Percentiles rank a stretch among this genome's conserved stretches.
These are phyloP conservation scores for Kodamaea fukazawae DNA, from an alignment of 805 yeast genomes.

Conservation along the genomic window DNA sequence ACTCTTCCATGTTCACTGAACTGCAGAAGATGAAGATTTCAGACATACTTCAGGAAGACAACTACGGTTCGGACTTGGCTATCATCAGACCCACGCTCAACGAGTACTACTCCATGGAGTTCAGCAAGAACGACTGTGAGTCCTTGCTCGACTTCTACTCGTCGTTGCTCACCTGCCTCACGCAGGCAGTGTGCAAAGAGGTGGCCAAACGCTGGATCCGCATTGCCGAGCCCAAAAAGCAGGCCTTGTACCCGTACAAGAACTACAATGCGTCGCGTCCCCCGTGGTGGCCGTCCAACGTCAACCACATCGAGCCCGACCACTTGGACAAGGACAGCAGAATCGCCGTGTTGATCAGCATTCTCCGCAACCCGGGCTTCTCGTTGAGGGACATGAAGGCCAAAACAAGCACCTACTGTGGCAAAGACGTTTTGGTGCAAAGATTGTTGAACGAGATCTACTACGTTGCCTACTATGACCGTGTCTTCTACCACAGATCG, in stretches of 20 bases:
- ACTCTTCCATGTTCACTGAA: conserved; percentile 1
- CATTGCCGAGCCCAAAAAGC: conserved; percentile 63
- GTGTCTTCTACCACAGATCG: conserved; percentile 14
- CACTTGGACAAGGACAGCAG: conserved; percentile 63
- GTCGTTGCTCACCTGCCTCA: conserved; percentile 17
- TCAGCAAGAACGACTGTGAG: conserved; percentile 1
- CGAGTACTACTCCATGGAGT: neutral
- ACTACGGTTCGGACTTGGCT: conserved; percentile 2
- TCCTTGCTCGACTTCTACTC: conserved; percentile 16
- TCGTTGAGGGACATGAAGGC: conserved; percentile 12
- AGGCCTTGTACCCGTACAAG: conserved; percentile 61
- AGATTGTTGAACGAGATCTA: conserved; percentile 24
- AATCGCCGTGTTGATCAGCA: conserved; percentile 44
- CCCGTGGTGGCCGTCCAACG: conserved; percentile 65
- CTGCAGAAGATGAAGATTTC: neutral
- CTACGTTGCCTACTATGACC: conserved; percentile 25
- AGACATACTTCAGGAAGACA: neutral
- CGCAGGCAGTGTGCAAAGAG: conserved; percentile 47
- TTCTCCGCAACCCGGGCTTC: conserved; percentile 25
- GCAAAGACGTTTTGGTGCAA: neutral
- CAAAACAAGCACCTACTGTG: conserved; percentile 10
- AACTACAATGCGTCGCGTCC: conserved; percentile 50
- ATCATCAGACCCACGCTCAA: conserved; percentile 14
- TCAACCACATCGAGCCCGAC: conserved; percentile 70
- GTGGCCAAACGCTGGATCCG: conserved; percentile 70